Evolutionary conservation across 106 monocot species (phyloP), one percentile per base, ranked within the genome.

Genomic region (Hemerocallis citrina): DNA sequence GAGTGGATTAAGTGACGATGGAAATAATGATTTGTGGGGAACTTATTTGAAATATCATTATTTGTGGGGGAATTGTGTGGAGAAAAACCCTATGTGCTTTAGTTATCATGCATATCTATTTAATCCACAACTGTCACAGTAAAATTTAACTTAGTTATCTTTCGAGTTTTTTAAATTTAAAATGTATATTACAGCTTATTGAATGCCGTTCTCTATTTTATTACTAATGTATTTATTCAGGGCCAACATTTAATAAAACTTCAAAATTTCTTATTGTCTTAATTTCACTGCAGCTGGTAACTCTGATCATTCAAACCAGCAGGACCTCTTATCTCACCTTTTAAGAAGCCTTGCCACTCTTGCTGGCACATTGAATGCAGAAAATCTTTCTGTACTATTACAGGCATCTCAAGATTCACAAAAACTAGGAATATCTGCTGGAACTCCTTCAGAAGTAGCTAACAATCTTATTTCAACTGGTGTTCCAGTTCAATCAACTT

Each of bases 281-380:
- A 9, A 30, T 70, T 22, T 61, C 39, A 34, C 45, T 70, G 72
- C 86, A 92, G 92, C 88, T 60, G 73, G 46, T 66, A 62, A 34
- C 30, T 67, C 77, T 24, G 69, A 65, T 3, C 68, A 57, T 28
- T 49, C 73, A 44, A 73, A 81, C 34, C 72, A 78, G 60, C 77
- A 81, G 64, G 88, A 92, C 30, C 73, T 81, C 20, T 16, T 84
- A 52, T 68, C 84, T 57, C 77, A 88, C 61, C 59, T 92, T 30
- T 62, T 88, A 37, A 78, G 51, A 57, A 87, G 68, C 70, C 80
- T 92, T 52, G 77, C 71, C 11, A 74, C 19, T 54, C 56, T 78
- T 68, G 75, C 78, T 61, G 75, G 81, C 47, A 74, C 84, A 55
- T 52, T 66, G 61, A 83, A 86, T 72, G 11, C 62, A 49, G 70